A percentile compares a stretch with the other conserved stretches of the same genome.
These are phyloP conservation scores for Mycena leptocephala DNA, from an alignment of 768 basidiomycete genomes.

Conservation along the genomic window DNA sequence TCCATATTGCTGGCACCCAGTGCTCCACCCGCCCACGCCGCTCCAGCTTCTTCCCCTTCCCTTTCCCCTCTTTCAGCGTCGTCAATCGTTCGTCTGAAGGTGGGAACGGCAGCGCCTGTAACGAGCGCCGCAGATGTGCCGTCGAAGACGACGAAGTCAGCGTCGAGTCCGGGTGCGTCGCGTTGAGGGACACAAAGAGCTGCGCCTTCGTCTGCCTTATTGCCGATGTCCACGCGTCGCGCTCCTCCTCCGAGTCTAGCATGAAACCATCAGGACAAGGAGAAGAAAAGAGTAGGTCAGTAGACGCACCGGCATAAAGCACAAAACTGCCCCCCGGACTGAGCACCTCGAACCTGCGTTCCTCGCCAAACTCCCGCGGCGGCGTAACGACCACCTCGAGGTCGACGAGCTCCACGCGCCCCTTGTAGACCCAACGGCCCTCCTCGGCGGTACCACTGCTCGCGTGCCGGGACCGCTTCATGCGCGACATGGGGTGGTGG, in stretches of 20 bases:
- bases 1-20: constrained; percentile 95
- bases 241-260: constrained; percentile 68
- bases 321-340: constrained; percentile 87
- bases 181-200: constrained; percentile 78
- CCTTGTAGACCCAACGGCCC: constrained; percentile 80
- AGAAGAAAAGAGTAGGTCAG: not conserved
- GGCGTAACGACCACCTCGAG: constrained; percentile 78
- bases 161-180: constrained; percentile 85
- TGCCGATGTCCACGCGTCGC: constrained; percentile 76
- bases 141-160: constrained; percentile 85
- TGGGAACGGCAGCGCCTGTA: constrained; percentile 82
- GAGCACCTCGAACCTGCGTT: constrained; percentile 78
- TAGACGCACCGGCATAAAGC: constrained; percentile 73
- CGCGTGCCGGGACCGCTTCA: constrained; percentile 43
- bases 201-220: constrained; percentile 82
- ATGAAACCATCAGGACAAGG: not conserved
- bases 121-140: constrained; percentile 79
- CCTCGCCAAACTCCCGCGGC: constrained; percentile 64
- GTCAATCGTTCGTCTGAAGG: constrained; percentile 66
- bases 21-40: constrained; percentile 76
- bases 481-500: constrained; percentile 34
- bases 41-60: constrained; percentile 44
- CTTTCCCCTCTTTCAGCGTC: constrained; percentile 38
- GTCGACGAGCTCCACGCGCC: constrained; percentile 79
- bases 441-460: constrained; percentile 65